Conservation (phyloP, 129 eudicot species). For the Erigeron canadensis region DNA sequence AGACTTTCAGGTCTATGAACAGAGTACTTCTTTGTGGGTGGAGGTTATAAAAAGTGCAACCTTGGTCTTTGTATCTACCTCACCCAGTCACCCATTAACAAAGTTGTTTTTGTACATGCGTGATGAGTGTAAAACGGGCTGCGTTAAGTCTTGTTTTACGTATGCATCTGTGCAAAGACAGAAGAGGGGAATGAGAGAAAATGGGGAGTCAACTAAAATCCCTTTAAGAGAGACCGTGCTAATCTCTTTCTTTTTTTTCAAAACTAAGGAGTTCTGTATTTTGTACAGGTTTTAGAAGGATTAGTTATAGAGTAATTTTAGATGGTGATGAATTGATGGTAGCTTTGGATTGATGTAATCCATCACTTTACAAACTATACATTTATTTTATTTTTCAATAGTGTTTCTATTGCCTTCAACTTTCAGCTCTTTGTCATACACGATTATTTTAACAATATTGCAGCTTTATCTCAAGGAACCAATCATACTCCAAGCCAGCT, state of each 20-base stretch:
- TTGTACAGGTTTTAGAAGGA: not conserved
- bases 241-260: too few relatives aligned
- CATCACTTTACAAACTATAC: not conserved
- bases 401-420: not conserved
- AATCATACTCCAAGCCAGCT: constrained; percentile 55
- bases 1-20: not conserved
- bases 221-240: not conserved
- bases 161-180: too few relatives aligned
- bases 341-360: constrained; percentile 2
- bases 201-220: not conserved
- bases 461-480: constrained; percentile 62
- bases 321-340: not conserved
- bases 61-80: not conserved
- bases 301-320: not conserved
- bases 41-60: not conserved
- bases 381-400: too few relatives aligned
- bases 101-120: not conserved
- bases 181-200: not conserved
- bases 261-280: not conserved
- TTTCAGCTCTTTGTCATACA: constrained; percentile 4
- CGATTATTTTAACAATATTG: constrained; percentile 12
- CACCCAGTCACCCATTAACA: not conserved
- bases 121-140: not conserved
- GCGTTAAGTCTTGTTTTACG: not conserved
- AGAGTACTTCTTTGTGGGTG: not conserved